A percentile compares a stretch with the other conserved stretches of the same genome.
Conservation (phyloP, 176 grass and related monocot species). For the Neostapfia colusana region DNA sequence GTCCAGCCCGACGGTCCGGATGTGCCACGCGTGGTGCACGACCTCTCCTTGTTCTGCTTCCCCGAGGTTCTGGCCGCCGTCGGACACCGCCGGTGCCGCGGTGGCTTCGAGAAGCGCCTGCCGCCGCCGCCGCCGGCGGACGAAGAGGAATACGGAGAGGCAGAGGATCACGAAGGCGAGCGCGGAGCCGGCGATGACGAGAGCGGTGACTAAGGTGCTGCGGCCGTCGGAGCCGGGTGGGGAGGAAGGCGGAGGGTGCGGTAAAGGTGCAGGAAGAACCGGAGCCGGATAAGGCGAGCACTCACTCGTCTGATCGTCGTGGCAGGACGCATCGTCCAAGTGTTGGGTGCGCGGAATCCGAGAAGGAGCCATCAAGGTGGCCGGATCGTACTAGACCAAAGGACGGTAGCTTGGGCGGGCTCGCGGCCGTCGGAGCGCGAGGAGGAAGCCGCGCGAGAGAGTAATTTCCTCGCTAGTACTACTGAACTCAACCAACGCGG, state of each 20-base stretch:
- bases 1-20: constrained; percentile 80
- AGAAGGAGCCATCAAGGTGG: not conserved
- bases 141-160: not conserved
- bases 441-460: not conserved
- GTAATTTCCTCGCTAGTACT: not conserved
- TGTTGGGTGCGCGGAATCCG: fast-evolving
- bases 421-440: not conserved
- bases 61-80: not conserved
- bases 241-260: not conserved
- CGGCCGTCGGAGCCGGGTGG: not conserved
- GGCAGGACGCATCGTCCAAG: fast-evolving
- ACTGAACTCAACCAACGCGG: not conserved
- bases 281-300: not conserved
- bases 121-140: constrained; percentile 25
- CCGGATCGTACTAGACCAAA: not conserved
- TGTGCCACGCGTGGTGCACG: constrained; percentile 85
- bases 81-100: not conserved
- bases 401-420: not conserved
- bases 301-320: too few species aligned
- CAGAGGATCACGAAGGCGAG: constrained; percentile 12
- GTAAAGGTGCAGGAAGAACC: not conserved
- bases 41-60: not conserved
- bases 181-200: constrained; percentile 7
- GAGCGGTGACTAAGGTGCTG: not conserved
- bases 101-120: constrained; percentile 24